Conservation (phyloP, 1,284 basidiomycete genomes). For the Ceratobasidium sp. region DNA sequence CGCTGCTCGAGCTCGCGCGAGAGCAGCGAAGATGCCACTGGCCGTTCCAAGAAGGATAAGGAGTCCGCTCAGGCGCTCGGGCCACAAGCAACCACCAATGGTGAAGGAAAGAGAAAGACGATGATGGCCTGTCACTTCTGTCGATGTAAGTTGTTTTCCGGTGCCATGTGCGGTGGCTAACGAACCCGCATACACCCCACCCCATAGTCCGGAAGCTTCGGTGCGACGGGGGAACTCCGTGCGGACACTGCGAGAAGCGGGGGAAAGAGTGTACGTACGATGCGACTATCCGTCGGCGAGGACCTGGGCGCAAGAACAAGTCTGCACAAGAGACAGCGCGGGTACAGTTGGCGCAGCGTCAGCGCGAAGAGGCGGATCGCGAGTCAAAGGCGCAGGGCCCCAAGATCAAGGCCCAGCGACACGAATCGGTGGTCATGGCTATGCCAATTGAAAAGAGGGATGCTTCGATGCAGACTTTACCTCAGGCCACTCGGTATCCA, state of each 20-base stretch:
- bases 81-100: background rate
- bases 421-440: background rate
- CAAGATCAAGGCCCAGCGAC: background rate
- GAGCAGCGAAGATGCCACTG: background rate
- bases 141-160: conserved; percentile 44
- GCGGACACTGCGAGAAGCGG: conserved; percentile 37
- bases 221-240: conserved; percentile 44
- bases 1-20: conserved; percentile 22
- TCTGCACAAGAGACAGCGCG: conserved; percentile 41
- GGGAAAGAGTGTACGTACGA: conserved; percentile 44
- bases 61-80: background rate
- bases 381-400: background rate
- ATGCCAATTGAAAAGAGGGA: conserved; percentile 10
- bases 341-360: conserved; percentile 37
- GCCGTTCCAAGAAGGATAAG: background rate
- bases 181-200: background rate
- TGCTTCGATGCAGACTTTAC: conserved; percentile 32
- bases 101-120: conserved; percentile 42
- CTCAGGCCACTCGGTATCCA: background rate
- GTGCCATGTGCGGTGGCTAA: background rate
- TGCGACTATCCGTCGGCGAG: conserved; percentile 40
- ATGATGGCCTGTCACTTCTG: conserved; percentile 47
- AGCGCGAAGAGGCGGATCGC: conserved; percentile 32
- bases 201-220: conserved; percentile 45
- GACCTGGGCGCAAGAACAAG: conserved; percentile 47